Base-by-base conservation (phyloP, 2,329 filamentous ascomycete genomes). In the Anthostomella pinea region DNA sequence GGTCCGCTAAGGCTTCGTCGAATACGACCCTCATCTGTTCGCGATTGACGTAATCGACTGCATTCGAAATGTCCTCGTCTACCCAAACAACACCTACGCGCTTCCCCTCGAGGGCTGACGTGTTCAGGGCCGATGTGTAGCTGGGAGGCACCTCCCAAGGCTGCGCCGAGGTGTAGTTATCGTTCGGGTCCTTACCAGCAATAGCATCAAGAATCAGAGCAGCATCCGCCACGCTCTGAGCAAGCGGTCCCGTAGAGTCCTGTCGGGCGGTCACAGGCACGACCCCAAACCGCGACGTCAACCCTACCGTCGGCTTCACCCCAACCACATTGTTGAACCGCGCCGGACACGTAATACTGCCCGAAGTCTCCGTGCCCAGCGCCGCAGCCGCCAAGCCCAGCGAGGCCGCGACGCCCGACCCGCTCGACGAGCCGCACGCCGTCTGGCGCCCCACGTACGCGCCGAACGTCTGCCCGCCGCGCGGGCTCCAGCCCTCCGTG, bases 301-400 rank as follows among this genome's bases (percentile, higher is more conserved):
- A 59, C 0, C 84, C 85, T 5, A 87, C 81, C 2, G 83, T 87
- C 2, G 85, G 84, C 61, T 88, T 89, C 57, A 89, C 74, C 3
- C 84, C 85, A 2, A 87, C 82, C 2, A 88, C 55, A 38, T 81
- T 82, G 62, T 77, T 83, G 5, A 43, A 33, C 27, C 59, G 51
- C 0, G 65, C 53, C 0, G 83, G 83, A 8, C 67, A 68, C 4
- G 84, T 53, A 35, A 87, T 83, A 13, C 75, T 81, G 3, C 81
- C 82, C 41, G 69, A 69, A 0, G 82, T 85, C 56, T 83, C 82
- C 0, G 80, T 77, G 6, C 81, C 81, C 3, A 86, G 54, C 5
- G 73, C 52, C 6, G 74, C 77, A 28, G 77, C 62, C 1, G 78
- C 75, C 2, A 85, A 67, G 1, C 79, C 81, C 15, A 85, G 57